Percentiles rank a stretch among this genome's conserved stretches.
Conservation (phyloP, 331 rosid species). For the Acacia pycnantha region DNA sequence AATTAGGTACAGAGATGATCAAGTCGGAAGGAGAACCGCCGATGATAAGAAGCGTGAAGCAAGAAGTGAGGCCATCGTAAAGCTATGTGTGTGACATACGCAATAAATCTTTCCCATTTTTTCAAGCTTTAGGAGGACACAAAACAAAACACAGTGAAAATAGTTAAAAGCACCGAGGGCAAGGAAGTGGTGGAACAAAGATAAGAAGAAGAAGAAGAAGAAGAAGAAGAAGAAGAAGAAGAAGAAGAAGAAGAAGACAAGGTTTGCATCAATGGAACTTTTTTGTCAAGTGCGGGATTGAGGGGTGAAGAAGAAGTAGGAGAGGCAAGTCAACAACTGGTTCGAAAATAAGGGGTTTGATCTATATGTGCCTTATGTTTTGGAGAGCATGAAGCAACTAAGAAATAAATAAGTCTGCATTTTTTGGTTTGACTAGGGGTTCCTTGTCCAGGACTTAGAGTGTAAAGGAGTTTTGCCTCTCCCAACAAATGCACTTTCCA, state of each 20-base stretch:
- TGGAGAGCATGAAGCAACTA: too few relatives aligned
- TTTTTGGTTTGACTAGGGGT: too few relatives aligned
- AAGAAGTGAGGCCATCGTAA: background rate
- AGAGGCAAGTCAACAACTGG: constrained; percentile 6
- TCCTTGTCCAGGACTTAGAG: accelerated
- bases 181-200: background rate
- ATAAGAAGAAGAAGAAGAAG: background rate
- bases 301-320: background rate
- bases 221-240: background rate
- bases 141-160: constrained; percentile 38
- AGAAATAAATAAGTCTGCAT: too few relatives aligned
- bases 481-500: accelerated
- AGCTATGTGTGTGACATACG: constrained; percentile 20
- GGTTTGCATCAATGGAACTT: background rate
- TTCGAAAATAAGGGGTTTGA: background rate
- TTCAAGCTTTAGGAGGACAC: constrained; percentile 50
- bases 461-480: too few relatives aligned
- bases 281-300: background rate
- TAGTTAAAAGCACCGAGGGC: background rate
- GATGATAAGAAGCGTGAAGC: background rate
- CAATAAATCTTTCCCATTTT: constrained; percentile 21
- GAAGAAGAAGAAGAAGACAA: background rate
- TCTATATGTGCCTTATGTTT: background rate
- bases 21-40: background rate
- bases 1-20: background rate